phyloP scores from a whole-genome alignment of 495 filamentous ascomycete genomes.

The Penicillium lividum region DNA sequence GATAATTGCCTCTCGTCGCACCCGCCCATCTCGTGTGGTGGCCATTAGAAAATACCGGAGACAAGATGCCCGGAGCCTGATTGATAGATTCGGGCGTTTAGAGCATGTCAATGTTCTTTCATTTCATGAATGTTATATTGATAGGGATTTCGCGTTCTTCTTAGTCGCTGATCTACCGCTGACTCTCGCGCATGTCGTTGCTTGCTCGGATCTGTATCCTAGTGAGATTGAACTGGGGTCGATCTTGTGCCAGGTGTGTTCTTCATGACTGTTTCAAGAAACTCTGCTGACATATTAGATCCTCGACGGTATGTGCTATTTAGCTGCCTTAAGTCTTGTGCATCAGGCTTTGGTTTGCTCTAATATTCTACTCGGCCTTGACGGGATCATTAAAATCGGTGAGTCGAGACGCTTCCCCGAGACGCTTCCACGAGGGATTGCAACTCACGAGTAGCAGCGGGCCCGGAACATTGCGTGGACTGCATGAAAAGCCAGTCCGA shows the following conservation, averaged over 20 bases:
- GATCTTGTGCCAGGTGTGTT: too few relatives aligned
- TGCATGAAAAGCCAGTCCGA: constrained; percentile 4
- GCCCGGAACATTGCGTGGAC: constrained; percentile 8
- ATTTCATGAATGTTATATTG: not conserved
- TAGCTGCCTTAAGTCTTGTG: too few relatives aligned
- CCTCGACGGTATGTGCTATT: too few relatives aligned
- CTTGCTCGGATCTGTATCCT: constrained; percentile 2
- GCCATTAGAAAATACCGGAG: constrained; percentile 10
- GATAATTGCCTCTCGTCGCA: constrained; percentile 9
- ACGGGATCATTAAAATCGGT: constrained; percentile 14
- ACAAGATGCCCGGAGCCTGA: not conserved
- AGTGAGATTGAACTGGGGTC: constrained; percentile 1
- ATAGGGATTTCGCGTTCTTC: constrained; percentile 9
- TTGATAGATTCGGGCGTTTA: too few relatives aligned
- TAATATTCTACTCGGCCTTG: not conserved
- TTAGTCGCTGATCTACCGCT: constrained; percentile 9
- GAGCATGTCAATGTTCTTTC: too few relatives aligned
- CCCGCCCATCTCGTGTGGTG: constrained; percentile 12
- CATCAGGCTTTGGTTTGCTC: too few relatives aligned
- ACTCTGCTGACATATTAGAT: too few relatives aligned
- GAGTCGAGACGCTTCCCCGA: too few relatives aligned
- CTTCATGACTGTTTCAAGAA: too few relatives aligned
- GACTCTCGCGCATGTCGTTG: constrained; percentile 3
- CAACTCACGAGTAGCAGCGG: constrained; percentile 7
- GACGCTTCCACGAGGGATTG: not conserved